Evolutionary conservation across 306 rosid genomes (phyloP).

Genomic region (Sicyos edulis): DNA sequence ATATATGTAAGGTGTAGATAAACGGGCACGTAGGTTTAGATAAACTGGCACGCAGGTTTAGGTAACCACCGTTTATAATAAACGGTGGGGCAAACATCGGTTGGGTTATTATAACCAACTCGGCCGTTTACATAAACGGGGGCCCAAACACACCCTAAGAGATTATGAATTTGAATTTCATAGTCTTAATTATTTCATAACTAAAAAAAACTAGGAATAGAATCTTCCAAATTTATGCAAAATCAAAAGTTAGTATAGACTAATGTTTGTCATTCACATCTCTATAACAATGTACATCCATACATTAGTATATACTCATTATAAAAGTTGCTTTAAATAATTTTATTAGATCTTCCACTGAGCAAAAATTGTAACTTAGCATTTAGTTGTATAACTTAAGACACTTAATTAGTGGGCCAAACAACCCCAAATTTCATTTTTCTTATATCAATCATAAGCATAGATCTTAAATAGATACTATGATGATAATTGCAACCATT

Average conservation of each 20-base stretch:
- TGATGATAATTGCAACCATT: background rate
- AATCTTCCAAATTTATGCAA: background rate
- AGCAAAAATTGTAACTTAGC: background rate
- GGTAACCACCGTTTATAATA: too few species aligned
- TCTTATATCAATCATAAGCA: background rate
- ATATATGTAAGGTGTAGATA: too few species aligned
- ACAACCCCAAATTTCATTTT: too few species aligned
- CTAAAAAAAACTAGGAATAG: too few species aligned
- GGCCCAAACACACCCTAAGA: too few species aligned
- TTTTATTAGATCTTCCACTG: background rate
- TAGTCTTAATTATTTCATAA: too few species aligned
- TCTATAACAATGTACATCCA: background rate
- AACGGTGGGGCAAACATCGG: too few species aligned
- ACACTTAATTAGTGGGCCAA: background rate
- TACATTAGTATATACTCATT: background rate
- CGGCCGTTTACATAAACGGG: too few species aligned
- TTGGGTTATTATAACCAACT: too few species aligned
- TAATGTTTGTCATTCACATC: background rate
- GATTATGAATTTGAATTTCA: too few species aligned
- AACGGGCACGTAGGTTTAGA: too few species aligned
- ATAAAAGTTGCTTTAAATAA: background rate
- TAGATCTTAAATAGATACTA: background rate
- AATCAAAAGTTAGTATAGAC: background rate
- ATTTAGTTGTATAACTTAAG: background rate
- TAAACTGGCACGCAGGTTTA: too few species aligned